These are phyloP conservation scores for Picea glauca DNA, from an alignment of 75 land plant genomes.

Conservation along the genomic window DNA sequence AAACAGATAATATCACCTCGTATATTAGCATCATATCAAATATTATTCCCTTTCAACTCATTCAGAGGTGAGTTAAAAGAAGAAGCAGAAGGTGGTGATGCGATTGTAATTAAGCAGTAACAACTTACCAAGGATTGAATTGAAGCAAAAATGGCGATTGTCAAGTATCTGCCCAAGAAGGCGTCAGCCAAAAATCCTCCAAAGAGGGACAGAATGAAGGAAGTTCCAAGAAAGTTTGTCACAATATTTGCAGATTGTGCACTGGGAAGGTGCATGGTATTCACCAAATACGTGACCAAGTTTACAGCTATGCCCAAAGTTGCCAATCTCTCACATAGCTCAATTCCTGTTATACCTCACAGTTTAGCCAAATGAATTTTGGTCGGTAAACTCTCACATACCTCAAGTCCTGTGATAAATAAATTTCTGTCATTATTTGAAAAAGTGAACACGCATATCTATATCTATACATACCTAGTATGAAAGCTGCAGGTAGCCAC, in stretches of 20 bases:
- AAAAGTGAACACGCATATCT: too few species aligned
- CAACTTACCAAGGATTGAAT: constrained; percentile 44
- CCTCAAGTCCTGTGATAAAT: constrained; percentile 48
- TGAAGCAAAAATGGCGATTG: constrained; percentile 43
- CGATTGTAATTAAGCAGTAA: background rate
- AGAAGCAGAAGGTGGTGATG: background rate
- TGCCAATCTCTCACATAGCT: constrained; percentile 72
- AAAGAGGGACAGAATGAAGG: constrained; percentile 56
- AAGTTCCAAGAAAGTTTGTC: constrained; percentile 73
- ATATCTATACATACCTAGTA: constrained; percentile 36
- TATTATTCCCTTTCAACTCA: too few species aligned
- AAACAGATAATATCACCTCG: background rate
- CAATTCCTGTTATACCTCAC: constrained; percentile 43
- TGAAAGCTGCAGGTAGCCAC: constrained; percentile 65
- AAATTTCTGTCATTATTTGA: background rate
- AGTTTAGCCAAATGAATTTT: too few species aligned
- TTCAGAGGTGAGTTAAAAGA: too few species aligned
- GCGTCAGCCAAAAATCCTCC: constrained; percentile 87
- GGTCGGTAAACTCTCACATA: constrained; percentile 68
- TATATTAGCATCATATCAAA: background rate
- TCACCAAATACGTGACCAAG: constrained; percentile 35
- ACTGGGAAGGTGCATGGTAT: constrained; percentile 51
- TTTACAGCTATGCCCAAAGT: constrained; percentile 68
- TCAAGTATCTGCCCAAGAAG: constrained; percentile 62
- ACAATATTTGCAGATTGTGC: constrained; percentile 71